phyloP scores from a whole-genome alignment of 192 early-diverging fungal species.

The Glomus cerebriforme region DNA sequence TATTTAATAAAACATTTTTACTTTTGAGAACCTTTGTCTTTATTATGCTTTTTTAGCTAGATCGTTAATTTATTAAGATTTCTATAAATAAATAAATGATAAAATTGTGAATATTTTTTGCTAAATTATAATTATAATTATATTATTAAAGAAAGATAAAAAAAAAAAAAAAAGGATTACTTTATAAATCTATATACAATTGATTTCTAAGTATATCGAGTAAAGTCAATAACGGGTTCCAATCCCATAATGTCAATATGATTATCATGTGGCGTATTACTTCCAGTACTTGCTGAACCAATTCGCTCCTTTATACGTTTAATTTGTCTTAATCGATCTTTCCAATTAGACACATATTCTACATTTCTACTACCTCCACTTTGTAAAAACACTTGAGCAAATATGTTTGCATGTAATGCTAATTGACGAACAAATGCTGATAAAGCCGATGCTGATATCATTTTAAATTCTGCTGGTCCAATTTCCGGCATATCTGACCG shows the following conservation, averaged over 20 bases:
- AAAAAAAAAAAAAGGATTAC: too few species aligned
- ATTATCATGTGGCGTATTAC: background rate
- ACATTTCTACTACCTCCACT: conserved; percentile 60
- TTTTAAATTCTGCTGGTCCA: conserved; percentile 79
- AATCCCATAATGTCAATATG: conserved; percentile 32
- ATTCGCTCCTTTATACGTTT: conserved; percentile 72
- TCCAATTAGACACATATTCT: conserved; percentile 87
- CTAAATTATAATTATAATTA: background rate
- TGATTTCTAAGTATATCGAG: conserved; percentile 46
- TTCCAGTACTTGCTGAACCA: conserved; percentile 7
- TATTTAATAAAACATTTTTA: too few species aligned
- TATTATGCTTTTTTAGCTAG: too few species aligned
- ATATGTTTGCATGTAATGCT: conserved; percentile 86
- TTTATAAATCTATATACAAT: background rate
- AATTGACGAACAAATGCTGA: conserved; percentile 81
- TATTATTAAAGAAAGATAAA: background rate
- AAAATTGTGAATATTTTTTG: too few species aligned
- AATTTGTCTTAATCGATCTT: conserved; percentile 88
- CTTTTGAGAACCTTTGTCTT: too few species aligned
- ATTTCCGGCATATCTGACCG: conserved; percentile 80
- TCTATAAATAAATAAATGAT: too few species aligned
- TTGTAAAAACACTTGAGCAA: conserved; percentile 82
- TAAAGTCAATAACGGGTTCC: conserved; percentile 58
- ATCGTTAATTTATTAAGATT: too few species aligned
- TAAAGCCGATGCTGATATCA: conserved; percentile 76